Conservation (phyloP, 768 basidiomycete genomes). For the Hypsizygus marmoreus region DNA sequence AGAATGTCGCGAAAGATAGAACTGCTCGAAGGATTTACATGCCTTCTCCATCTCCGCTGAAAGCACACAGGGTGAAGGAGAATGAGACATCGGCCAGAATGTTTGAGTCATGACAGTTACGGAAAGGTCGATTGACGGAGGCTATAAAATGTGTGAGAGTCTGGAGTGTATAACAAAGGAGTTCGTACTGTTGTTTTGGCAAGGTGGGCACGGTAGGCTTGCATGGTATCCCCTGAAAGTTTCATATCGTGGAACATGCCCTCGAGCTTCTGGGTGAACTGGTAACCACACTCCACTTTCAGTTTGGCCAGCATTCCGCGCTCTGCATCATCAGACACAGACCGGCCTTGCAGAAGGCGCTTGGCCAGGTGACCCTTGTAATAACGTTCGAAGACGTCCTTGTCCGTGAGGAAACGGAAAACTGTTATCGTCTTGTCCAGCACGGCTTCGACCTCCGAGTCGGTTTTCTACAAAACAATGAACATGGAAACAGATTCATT, state of each 20-base stretch:
- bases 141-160: constrained; percentile 40
- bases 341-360: constrained; percentile 82
- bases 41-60: constrained; percentile 64
- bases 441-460: constrained; percentile 84
- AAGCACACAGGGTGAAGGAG: constrained; percentile 64
- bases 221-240: constrained; percentile 79
- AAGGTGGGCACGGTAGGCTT: constrained; percentile 66
- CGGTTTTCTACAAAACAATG: constrained; percentile 74
- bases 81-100: constrained; percentile 88
- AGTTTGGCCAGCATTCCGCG: constrained; percentile 96
- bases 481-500: background rate
- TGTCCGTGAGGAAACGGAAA: constrained; percentile 92
- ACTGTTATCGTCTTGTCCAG: constrained; percentile 96
- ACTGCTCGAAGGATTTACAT: constrained; percentile 80
- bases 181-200: constrained; percentile 59
- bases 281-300: constrained; percentile 93
- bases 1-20: constrained; percentile 86
- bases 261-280: constrained; percentile 97
- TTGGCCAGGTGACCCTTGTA: constrained; percentile 97
- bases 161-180: constrained; percentile 1
- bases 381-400: constrained; percentile 97
- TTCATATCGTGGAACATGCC: constrained; percentile 99
- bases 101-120: constrained; percentile 96
- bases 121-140: constrained; percentile 75
- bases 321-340: constrained; percentile 96